These are phyloP conservation scores for Kwoniella pini DNA, from an alignment of 768 basidiomycete genomes.

Conservation along the genomic window DNA sequence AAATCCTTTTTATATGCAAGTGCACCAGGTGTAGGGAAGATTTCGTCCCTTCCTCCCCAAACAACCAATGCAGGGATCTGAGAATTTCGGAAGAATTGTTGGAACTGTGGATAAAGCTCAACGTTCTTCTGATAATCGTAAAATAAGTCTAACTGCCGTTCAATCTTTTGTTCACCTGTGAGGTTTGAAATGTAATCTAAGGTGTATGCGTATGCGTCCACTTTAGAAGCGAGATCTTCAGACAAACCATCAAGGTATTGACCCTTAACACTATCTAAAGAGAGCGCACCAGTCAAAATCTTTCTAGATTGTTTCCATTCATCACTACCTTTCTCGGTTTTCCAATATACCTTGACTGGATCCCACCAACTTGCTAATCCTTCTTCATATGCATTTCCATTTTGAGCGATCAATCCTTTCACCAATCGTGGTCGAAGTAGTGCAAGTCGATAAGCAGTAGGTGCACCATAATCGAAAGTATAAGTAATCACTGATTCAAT, in stretches of 20 bases:
- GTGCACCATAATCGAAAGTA: conserved; percentile 61
- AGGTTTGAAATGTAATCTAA: conserved; percentile 58
- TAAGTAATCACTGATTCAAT: conserved; percentile 59
- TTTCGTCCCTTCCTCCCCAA: conserved; percentile 60
- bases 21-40: conserved; percentile 59
- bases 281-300: neutral
- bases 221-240: conserved; percentile 43
- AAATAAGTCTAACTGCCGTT: conserved; percentile 59
- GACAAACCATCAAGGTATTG: conserved; percentile 38
- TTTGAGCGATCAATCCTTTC: conserved; percentile 59
- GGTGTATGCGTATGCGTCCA: conserved; percentile 55
- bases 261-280: neutral
- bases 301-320: neutral
- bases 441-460: conserved; percentile 52
- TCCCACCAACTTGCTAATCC: conserved; percentile 59
- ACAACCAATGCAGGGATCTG: conserved; percentile 58
- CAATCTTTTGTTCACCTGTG: conserved; percentile 51
- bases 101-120: conserved; percentile 58
- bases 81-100: conserved; percentile 57
- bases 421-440: conserved; percentile 57
- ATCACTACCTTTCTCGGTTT: conserved; percentile 3
- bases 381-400: conserved; percentile 60
- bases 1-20: conserved; percentile 58
- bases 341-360: conserved; percentile 27
- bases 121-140: conserved; percentile 58